Evolutionary conservation across 257 asterid species (phyloP).

Genomic region (Capsicum pubescens): DNA sequence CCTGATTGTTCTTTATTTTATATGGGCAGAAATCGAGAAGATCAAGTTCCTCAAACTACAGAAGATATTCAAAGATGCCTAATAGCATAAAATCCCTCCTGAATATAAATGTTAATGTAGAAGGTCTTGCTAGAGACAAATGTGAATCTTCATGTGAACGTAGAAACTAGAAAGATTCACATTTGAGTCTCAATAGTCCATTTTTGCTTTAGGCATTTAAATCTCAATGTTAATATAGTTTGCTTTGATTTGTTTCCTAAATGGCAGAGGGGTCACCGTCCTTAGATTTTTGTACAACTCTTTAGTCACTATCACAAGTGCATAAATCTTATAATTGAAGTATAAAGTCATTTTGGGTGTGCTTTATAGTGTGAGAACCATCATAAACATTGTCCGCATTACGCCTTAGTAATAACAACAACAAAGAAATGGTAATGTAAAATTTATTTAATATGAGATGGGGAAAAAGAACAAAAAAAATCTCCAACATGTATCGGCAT

Average conservation of each 20-base stretch:
- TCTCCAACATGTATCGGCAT: neutral
- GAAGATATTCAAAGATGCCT: neutral
- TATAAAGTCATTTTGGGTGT: neutral
- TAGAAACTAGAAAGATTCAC: slow-evolving; percentile 10
- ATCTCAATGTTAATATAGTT: neutral
- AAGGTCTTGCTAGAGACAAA: neutral
- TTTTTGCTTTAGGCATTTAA: neutral
- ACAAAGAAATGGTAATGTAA: neutral
- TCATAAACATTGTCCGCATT: neutral
- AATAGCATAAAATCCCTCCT: slow-evolving; percentile 12
- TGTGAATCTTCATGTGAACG: neutral
- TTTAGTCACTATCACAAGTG: neutral
- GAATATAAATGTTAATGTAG: neutral
- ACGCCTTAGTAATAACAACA: neutral
- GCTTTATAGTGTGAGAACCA: slow-evolving; percentile 9
- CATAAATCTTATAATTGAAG: neutral
- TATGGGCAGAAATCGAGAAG: neutral
- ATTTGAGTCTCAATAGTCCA: neutral
- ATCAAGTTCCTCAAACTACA: neutral
- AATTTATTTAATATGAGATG: neutral
- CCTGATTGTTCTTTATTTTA: neutral
- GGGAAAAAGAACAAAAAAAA: neutral
- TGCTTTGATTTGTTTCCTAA: neutral
- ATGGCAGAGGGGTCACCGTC: neutral
- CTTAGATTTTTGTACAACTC: neutral